Conservation (phyloP, 495 filamentous ascomycete genomes). For the Podospora australis region DNA sequence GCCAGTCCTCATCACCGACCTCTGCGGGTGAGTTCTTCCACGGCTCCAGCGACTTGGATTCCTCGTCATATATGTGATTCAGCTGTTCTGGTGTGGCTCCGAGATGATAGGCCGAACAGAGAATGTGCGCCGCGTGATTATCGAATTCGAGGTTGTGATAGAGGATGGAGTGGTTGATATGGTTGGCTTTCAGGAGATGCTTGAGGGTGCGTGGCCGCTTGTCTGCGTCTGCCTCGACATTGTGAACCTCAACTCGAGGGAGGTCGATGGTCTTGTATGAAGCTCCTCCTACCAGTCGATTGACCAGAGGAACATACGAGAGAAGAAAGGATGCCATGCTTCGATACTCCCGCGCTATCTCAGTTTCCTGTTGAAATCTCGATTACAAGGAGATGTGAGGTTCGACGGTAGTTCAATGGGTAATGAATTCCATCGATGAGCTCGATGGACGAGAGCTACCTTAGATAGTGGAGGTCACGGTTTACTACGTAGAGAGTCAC, state of each 20-base stretch:
- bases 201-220: constrained; percentile 79
- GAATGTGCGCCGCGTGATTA: constrained; percentile 82
- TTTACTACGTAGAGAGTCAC: too few relatives aligned
- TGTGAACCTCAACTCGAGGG: constrained; percentile 62
- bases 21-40: constrained; percentile 84
- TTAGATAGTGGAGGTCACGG: too few relatives aligned
- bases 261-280: constrained; percentile 49
- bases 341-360: too few relatives aligned
- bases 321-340: constrained; percentile 40
- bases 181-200: constrained; percentile 83
- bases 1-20: constrained; percentile 76
- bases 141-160: constrained; percentile 73
- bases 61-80: constrained; percentile 69
- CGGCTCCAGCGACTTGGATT: constrained; percentile 62
- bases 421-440: too few relatives aligned
- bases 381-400: background rate
- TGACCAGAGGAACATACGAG: constrained; percentile 43
- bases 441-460: too few relatives aligned
- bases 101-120: constrained; percentile 77
- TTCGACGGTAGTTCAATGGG: background rate
- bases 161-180: constrained; percentile 79
- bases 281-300: constrained; percentile 32
- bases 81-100: constrained; percentile 68
- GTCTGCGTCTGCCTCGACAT: constrained; percentile 70
- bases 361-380: background rate